Percentiles rank a stretch among this genome's conserved stretches.
Evolutionary conservation across 1,284 basidiomycete genomes (phyloP).

Genomic region (Apiotrichum gracile): DNA sequence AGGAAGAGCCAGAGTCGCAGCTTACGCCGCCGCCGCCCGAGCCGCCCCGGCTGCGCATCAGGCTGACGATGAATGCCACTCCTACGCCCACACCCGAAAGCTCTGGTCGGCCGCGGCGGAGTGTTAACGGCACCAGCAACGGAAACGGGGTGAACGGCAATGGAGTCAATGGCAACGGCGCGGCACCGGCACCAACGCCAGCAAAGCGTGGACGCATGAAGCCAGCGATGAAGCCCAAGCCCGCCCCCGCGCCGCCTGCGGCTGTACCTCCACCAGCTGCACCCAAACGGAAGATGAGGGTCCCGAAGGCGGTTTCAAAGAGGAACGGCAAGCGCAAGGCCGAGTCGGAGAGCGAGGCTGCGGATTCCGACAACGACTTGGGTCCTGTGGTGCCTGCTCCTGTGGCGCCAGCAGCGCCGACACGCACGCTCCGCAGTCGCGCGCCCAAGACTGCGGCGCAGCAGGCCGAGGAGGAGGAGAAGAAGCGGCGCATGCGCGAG

Average conservation of each 20-base stretch:
- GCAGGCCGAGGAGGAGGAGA: conserved; percentile 23
- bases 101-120: conserved; percentile 1
- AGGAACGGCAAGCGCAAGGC: background rate
- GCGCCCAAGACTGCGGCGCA: conserved; percentile 24
- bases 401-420: conserved; percentile 5
- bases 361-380: background rate
- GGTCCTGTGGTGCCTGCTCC: background rate
- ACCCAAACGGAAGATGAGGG: conserved; percentile 1
- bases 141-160: too few relatives aligned
- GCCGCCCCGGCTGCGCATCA: background rate
- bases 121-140: too few relatives aligned
- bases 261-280: background rate
- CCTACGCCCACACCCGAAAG: background rate
- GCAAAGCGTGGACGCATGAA: background rate
- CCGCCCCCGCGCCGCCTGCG: background rate
- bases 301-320: too few relatives aligned
- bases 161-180: too few relatives aligned
- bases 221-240: background rate
- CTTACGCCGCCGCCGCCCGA: background rate
- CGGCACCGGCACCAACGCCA: too few relatives aligned
- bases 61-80: background rate
- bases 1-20: background rate
- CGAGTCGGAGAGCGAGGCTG: conserved; percentile 8
- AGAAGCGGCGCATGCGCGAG: conserved; percentile 17
- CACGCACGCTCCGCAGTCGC: conserved; percentile 26